Base-by-base conservation (phyloP, 352 stramenopile species). In the Globisporangium ultimum region DNA sequence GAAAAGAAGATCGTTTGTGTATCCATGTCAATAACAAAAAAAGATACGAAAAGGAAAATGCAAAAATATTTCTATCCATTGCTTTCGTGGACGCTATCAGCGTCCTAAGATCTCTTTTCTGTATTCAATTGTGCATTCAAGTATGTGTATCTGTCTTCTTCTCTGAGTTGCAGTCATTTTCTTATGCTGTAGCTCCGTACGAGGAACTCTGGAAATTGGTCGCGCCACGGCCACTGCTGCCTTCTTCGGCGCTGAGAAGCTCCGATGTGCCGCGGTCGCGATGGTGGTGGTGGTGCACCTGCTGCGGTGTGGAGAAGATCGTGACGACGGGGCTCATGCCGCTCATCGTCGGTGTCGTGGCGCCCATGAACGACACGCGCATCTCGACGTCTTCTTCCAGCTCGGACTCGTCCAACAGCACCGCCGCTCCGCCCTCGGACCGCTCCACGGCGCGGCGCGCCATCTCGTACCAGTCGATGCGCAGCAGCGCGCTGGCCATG, bases 401-500 rank as follows among this genome's bases (percentile, higher is more conserved):
- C 54, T 93, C 80, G 21, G 77, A 52, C 34, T 77, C 58, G 60
- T 84, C 70, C 15, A 78, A 55, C 28, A 36, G 28, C 28, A 36
- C 28, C 5, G 28, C 28, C n/a, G 63, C 49, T 34, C 86, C 64
- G 34, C 74, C 75, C 34, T 91, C 83, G 5, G 80, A 88, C 53
- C 80, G 78, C 42, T 74, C 61, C n/a, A 91, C 80, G 2, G 83
- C 83, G 1, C 74, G 76, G 8, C 68, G 69, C 45, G 80, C 80
- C 71, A 93, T 89, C 46, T 79, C 72, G 12, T 64, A 54, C 83
- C 83, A 93, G 69, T 93, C 77, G 42, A 93, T 84, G 28, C 77
- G 71, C 28, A 67, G 65, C 22, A 93, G 53, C 13, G 80, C 79
- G 15, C 68, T 47, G 2, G 74, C 64, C 75, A 91, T 83, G 41